These are phyloP conservation scores for Echium plantagineum DNA, from an alignment of 257 asterid genomes.

Conservation along the genomic window DNA sequence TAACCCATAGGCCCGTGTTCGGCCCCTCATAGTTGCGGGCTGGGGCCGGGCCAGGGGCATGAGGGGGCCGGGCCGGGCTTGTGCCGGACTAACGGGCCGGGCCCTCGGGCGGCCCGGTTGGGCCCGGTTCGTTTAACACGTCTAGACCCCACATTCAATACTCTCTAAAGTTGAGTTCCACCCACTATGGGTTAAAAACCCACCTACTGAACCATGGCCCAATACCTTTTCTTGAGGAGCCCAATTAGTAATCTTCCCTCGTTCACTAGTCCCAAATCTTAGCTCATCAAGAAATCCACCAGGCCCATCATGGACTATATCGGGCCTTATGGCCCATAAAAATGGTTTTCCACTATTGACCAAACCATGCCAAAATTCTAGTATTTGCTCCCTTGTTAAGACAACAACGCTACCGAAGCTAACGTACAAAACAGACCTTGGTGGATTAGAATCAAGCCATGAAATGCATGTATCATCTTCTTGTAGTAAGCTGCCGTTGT, in stretches of 20 bases:
- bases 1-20: no score
- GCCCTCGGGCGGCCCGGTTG: no score
- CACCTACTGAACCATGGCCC: conserved; percentile 24
- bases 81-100: no score
- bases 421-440: conserved; percentile 29
- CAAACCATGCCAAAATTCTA: conserved; percentile 31
- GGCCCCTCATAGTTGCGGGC: no score
- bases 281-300: conserved; percentile 15
- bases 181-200: conserved; percentile 34
- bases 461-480: conserved; percentile 18
- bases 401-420: conserved; percentile 25
- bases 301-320: conserved; percentile 3
- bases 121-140: no score
- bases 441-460: conserved; percentile 30
- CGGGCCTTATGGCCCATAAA: conserved; percentile 29
- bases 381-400: conserved; percentile 10
- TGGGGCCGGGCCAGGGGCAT: no score
- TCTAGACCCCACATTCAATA: conserved; percentile 20
- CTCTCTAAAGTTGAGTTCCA: conserved; percentile 38
- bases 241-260: conserved; percentile 27
- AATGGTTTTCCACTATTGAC: conserved; percentile 19
- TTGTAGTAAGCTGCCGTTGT: conserved; percentile 11
- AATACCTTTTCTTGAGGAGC: conserved; percentile 28
- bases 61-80: no score
- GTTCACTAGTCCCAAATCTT: conserved; percentile 1